Conservation (phyloP, 768 basidiomycete species). For the Pholiota molesta region DNA sequence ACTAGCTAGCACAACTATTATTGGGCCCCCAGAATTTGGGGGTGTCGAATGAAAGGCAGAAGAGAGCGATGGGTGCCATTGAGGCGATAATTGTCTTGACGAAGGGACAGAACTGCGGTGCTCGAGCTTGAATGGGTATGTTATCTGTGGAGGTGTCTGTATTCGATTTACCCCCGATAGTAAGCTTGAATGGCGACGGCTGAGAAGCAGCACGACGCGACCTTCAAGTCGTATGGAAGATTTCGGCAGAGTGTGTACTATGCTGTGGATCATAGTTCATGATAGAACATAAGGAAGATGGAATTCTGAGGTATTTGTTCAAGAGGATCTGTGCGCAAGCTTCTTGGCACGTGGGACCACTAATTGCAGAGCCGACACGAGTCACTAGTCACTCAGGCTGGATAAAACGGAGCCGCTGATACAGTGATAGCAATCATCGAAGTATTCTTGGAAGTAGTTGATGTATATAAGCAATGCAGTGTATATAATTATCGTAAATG, state of each 20-base stretch:
- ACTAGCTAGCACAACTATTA: constrained; percentile 57
- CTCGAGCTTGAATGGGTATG: constrained; percentile 3
- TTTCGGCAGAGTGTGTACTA: constrained; percentile 32
- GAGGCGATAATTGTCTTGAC: constrained; percentile 13
- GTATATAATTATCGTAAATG: constrained; percentile 15
- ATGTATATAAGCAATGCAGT: constrained; percentile 3
- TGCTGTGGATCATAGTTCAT: constrained; percentile 60
- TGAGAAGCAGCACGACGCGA: constrained; percentile 11
- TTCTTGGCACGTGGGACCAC: constrained; percentile 13
- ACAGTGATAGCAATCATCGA: constrained; percentile 6
- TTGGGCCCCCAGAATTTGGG: constrained; percentile 34
- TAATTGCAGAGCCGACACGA: not conserved
- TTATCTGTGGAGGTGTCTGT: not conserved
- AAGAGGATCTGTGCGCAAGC: not conserved
- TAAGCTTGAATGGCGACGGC: constrained; percentile 8
- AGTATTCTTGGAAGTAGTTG: constrained; percentile 9
- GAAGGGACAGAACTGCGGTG: constrained; percentile 13
- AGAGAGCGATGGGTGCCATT: constrained; percentile 11
- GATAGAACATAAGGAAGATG: constrained; percentile 24
- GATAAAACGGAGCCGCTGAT: not conserved
- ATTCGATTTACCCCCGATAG: not conserved
- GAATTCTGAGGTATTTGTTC: constrained; percentile 3
- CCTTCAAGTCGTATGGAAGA: constrained; percentile 18
- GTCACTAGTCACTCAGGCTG: not conserved
- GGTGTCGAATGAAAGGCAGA: constrained; percentile 42